Evolutionary conservation across 2,329 filamentous ascomycete species (phyloP).

Genomic region (Biscogniauxia marginata): DNA sequence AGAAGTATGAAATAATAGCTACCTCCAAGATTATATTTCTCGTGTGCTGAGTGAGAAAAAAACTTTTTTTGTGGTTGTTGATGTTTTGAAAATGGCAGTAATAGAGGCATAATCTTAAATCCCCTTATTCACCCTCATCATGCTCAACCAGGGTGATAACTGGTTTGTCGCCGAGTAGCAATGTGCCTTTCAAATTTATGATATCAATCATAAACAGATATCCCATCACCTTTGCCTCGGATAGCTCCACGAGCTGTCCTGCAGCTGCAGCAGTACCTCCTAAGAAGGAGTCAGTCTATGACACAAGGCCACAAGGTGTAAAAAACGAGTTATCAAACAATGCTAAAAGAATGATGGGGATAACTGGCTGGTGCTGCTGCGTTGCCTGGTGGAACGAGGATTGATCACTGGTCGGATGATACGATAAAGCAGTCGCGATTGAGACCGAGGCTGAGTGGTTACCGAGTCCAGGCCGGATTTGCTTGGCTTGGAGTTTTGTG

Average conservation of each 20-base stretch:
- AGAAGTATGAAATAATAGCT: neutral
- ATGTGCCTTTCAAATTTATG: slow-evolving; percentile 85
- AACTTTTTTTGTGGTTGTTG: neutral
- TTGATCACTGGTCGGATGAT: neutral
- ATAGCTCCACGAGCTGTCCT: slow-evolving; percentile 79
- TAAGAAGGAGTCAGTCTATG: slow-evolving; percentile 38
- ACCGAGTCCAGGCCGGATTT: neutral
- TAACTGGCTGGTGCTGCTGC: neutral
- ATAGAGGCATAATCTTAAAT: neutral
- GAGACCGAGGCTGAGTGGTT: neutral
- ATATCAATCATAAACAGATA: slow-evolving; percentile 97
- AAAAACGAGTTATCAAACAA: slow-evolving; percentile 11
- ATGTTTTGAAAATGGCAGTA: neutral
- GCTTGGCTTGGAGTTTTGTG: neutral
- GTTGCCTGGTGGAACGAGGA: neutral
- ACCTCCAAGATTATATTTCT: neutral
- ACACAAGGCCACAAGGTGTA: slow-evolving; percentile 15
- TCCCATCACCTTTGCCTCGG: slow-evolving; percentile 81
- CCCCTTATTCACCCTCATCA: slow-evolving; percentile 34
- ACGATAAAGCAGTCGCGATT: neutral
- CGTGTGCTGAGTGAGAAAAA: neutral
- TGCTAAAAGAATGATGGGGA: slow-evolving; percentile 1
- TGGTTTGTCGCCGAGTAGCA: slow-evolving; percentile 77
- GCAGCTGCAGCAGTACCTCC: slow-evolving; percentile 90
- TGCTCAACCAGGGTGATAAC: slow-evolving; percentile 77